Evolutionary conservation across 768 basidiomycete species (phyloP).

Genomic region (Phlebiopsis flavidoalba): DNA sequence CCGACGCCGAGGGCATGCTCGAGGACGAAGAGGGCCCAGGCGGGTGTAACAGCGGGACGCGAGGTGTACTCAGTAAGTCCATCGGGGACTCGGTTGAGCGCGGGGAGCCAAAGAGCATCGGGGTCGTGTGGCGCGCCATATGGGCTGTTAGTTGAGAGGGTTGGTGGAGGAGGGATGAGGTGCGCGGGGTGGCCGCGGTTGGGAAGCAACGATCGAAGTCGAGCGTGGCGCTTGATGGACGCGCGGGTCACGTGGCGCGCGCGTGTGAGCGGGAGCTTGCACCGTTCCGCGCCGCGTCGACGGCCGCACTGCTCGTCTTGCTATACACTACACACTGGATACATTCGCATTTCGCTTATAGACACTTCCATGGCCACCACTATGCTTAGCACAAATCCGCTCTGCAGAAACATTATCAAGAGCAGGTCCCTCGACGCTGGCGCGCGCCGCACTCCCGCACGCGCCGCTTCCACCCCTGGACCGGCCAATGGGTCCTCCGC

Average conservation of each 20-base stretch:
- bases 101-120: neutral
- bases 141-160: neutral
- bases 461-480: constrained; percentile 53
- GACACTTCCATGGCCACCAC: too few species aligned
- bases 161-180: neutral
- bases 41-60: constrained; percentile 52
- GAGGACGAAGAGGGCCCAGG: constrained; percentile 40
- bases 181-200: too few species aligned
- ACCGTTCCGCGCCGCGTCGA: neutral
- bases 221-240: neutral
- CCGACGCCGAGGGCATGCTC: constrained; percentile 34
- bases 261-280: neutral
- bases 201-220: too few species aligned
- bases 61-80: constrained; percentile 87
- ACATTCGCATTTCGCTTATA: neutral
- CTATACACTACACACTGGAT: neutral
- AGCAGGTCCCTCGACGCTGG: neutral
- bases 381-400: neutral
- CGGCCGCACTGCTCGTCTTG: too few species aligned
- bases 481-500: constrained; percentile 32
- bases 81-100: constrained; percentile 75
- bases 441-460: constrained; percentile 13
- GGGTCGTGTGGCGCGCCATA: neutral
- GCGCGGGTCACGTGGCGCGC: neutral
- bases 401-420: neutral